Evolutionary conservation across 2,329 filamentous ascomycete genomes (phyloP), one percentile per base, ranked within the genome.

Genomic region (Laburnicola sp.): DNA sequence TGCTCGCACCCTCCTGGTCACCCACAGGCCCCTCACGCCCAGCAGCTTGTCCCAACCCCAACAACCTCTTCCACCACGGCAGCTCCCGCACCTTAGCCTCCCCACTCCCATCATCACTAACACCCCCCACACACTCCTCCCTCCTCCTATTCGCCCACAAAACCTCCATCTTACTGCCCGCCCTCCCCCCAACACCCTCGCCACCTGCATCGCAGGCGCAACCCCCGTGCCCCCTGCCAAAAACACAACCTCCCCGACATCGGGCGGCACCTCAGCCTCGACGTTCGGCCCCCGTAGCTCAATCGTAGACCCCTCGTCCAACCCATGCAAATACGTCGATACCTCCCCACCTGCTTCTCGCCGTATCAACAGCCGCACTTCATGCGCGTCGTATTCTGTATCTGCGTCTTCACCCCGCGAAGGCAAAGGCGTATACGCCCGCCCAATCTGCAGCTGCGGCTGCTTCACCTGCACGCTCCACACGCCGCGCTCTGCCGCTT

Each of bases 391-490:
- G 28, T 73, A 66, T 6, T 60, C 59, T 6, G 16, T 16, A 16
- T 58, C 57, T 23, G 55, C 55, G 28, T 46, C 50, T 69, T 35
- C 78, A 74, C 30, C 70, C 58, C 28, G 71, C 2, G 84, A 81
- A 0, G 91, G 93, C 0, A 99, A 77, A 0, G 93, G 91, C 3
- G 94, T 97, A 74, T 99, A 99, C 51, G 91, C 86, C 55, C 94
- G 79, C 37, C 90, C 89, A 62, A 99, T 96, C 74, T 97, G 92
- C 50, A 97, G 76, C 70, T 96, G 86, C 2, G 94, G 94, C 75
- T 97, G 94, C 75, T 96, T 96, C 67, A 96, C 85, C 76, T 97
- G 88, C 30, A 97, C 87, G 56, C 87, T 91, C 88, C 91, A 96
- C 36, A 95, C 80, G 3, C 88, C 87, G 49, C 82, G 78, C 37